Base-by-base conservation (phyloP, 2,329 filamentous ascomycete species). In the Aurifilum marmelostoma region DNA sequence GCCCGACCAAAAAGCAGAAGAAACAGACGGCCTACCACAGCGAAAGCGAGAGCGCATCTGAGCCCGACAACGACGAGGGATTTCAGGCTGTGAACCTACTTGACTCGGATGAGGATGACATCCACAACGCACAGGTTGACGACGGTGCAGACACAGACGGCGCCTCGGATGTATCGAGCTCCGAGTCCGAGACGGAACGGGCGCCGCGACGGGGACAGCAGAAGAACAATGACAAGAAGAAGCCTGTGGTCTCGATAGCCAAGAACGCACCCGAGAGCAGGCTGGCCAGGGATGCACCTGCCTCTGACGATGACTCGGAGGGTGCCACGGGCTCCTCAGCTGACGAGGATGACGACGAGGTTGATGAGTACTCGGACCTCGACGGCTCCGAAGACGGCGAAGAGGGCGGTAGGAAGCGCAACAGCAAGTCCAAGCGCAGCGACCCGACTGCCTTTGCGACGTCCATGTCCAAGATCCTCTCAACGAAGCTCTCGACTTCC, bases 391-490 rank as follows among this genome's bases (percentile, higher is more conserved):
- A 77, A 7, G 76, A 76, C 34, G 34, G 6, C 18, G 78, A 75
- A 61, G 71, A 74, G n/a, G 74, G 75, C 24, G 69, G 74, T 54
- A 71, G 76, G 34, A 76, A 80, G 52, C 67, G 60, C 43, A 39
- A 14, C 72, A 76, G 76, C 50, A 91, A 89, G 75, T 89, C 90
- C 18, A 98, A 98, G 82, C 91, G 94, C 77, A 97, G 97, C 81
- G 95, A 99, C 79, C 94, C 96, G 2, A 84, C 87, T 72, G 94
- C 93, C 65, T 98, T 99, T 79, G 93, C 95, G 32, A 97, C 91
- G 1, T 97, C 94, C 64, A 93, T 99, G 75, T 91, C 92, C 74
- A 97, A 96, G 80, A 97, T 99, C 77, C 86, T 99, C 59, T 90
- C 89, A 67, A 95, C 93, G 63, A 98, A 98, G 81, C 85, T 98